Evolutionary conservation across 208 protist genomes (phyloP), one percentile per base, ranked within the genome.

Genomic region (Jaenimonas drosophilae): DNA sequence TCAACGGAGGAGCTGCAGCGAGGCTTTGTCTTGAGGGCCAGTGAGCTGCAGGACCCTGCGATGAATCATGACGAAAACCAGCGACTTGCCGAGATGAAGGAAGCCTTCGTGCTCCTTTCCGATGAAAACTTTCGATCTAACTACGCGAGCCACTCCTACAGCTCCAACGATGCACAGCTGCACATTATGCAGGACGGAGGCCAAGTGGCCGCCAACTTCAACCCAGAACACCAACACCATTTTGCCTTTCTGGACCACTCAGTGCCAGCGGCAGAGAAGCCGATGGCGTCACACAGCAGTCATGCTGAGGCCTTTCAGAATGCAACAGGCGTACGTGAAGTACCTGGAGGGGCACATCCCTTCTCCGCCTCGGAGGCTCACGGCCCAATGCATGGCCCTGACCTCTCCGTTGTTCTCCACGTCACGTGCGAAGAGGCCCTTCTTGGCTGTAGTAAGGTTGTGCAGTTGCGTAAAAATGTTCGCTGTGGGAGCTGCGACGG

Each of bases 361-460:
- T n/a, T n/a, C 58, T 60, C 61, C 14, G 48, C 82, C 0, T 50
- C 64, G 6, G 66, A 79, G 26, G 56, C 65, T 0, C 42, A 38
- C 5, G 67, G 54, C 6, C 58, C 82, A 12, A 9, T 63, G 17
- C 40, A 64, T 25, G 88, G 88, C 19, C 46, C 44, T 3, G 60
- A 70, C 54, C 63, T 95, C 24, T 53, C 59, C 11, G 76, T 93
- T 42, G 52, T 75, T 2, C 53, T 94, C 21, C 48, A 61, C 17
- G 47, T 95, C 11, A 65, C 58, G 9, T 88, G 93, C 36, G 74
- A 81, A 53, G 78, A 92, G 55, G 70, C 70, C 38, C 47, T 91
- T 0, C 33, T 50, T 6, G 88, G 84, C 1, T 83, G 75, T 46
- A 59, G 54, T 14, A 70, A 77, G 44, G 55, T 32, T 4, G 41